These are phyloP conservation scores for Phytophthora uliginosa DNA, from an alignment of 352 stramenopile genomes.

Conservation along the genomic window DNA sequence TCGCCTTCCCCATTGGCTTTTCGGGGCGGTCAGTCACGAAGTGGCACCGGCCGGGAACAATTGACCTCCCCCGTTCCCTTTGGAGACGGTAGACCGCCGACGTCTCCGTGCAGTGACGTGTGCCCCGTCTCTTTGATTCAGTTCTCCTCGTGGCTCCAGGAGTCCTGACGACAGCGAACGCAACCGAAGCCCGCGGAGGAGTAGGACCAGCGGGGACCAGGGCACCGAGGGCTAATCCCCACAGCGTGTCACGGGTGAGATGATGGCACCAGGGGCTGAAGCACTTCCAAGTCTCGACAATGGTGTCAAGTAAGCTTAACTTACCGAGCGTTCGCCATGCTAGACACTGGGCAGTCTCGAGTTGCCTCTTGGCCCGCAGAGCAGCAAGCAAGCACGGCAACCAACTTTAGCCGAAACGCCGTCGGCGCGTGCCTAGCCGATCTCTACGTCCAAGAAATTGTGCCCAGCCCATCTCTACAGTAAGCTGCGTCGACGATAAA, in stretches of 20 bases:
- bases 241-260: background rate
- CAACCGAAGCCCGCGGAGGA: background rate
- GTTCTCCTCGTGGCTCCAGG: background rate
- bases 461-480: background rate
- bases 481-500: background rate
- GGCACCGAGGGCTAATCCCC: background rate
- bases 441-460: background rate
- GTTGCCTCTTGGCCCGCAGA: background rate
- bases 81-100: background rate
- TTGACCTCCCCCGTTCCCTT: background rate
- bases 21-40: background rate
- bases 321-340: too few species aligned
- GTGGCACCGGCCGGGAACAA: background rate
- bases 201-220: background rate
- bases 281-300: background rate
- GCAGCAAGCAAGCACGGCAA: background rate
- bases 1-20: background rate
- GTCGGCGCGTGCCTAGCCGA: background rate
- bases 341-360: too few species aligned
- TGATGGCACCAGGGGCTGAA: background rate
- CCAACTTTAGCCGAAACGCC: background rate
- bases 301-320: background rate
- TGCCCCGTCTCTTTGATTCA: too few species aligned
- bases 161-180: background rate
- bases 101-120: background rate